Conservation (phyloP, 108 stramenopile genomes). For the Nannochloropsis salina region DNA sequence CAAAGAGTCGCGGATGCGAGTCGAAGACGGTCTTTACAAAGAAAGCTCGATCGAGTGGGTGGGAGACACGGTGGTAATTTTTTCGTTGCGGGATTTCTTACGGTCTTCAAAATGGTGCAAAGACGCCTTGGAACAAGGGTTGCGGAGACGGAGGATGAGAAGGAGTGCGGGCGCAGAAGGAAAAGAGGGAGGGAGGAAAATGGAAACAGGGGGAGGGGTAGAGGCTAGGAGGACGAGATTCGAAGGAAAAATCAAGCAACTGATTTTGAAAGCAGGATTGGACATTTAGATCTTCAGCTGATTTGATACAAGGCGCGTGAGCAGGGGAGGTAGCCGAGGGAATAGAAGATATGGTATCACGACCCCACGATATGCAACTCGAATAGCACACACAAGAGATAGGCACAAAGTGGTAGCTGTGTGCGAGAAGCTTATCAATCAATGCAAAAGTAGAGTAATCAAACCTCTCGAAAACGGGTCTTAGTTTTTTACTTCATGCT, state of each 20-base stretch:
- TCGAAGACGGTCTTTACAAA: neutral
- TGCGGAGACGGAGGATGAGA: neutral
- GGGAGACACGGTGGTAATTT: neutral
- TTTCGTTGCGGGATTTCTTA: conserved; percentile 7
- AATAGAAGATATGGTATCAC: too few relatives aligned
- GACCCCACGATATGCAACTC: too few relatives aligned
- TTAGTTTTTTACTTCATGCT: too few relatives aligned
- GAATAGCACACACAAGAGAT: too few relatives aligned
- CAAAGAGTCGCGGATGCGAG: neutral
- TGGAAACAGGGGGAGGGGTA: neutral
- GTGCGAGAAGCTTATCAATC: too few relatives aligned
- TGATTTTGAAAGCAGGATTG: neutral
- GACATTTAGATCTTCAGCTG: neutral
- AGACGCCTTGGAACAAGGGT: neutral
- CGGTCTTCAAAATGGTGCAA: neutral
- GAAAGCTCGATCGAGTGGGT: neutral
- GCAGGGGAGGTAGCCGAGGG: neutral
- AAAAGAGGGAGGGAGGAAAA: neutral
- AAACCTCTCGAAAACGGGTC: too few relatives aligned
- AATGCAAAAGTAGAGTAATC: too few relatives aligned
- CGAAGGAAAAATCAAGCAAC: neutral
- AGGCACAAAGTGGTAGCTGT: too few relatives aligned
- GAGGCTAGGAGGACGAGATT: neutral
- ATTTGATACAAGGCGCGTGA: neutral
- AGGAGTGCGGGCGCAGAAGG: neutral